Conservation (phyloP, 352 stramenopile species). For the Phytophthora rubi region DNA sequence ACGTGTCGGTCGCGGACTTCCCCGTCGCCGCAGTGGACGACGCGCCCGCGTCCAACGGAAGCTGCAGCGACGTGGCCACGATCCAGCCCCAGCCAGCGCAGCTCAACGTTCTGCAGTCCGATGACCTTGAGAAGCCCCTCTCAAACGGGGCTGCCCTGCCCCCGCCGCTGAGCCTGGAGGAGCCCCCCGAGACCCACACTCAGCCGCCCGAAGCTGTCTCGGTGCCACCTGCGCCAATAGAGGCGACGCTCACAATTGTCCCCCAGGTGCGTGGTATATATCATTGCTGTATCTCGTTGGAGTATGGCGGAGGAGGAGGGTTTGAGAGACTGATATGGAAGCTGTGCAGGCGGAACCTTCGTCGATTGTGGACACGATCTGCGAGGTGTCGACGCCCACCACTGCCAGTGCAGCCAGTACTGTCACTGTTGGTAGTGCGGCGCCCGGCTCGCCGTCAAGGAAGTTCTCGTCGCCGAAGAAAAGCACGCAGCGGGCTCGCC, state of each 20-base stretch:
- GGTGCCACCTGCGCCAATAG: slow-evolving; percentile 10
- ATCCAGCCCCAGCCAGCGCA: slow-evolving; percentile 24
- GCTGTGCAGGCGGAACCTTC: slow-evolving; percentile 24
- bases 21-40: slow-evolving; percentile 3
- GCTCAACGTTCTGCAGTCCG: slow-evolving; percentile 1
- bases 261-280: slow-evolving; percentile 20
- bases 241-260: slow-evolving; percentile 3
- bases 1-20: slow-evolving; percentile 24
- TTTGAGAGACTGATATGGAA: slow-evolving; percentile 6
- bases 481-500: slow-evolving; percentile 33
- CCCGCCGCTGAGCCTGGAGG: slow-evolving; percentile 11
- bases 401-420: slow-evolving; percentile 5
- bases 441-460: slow-evolving; percentile 31
- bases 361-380: neutral
- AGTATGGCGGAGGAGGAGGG: neutral
- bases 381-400: slow-evolving; percentile 17
- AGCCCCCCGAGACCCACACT: slow-evolving; percentile 25
- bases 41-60: slow-evolving; percentile 19
- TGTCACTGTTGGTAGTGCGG: neutral
- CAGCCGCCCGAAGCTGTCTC: slow-evolving; percentile 29
- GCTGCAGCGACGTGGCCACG: slow-evolving; percentile 16
- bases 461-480: slow-evolving; percentile 52
- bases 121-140: slow-evolving; percentile 1
- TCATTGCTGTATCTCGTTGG: neutral
- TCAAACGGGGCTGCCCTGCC: neutral